Evolutionary conservation across 2,329 filamentous ascomycete genomes (phyloP).

Genomic region (Penicillium vulpinum): DNA sequence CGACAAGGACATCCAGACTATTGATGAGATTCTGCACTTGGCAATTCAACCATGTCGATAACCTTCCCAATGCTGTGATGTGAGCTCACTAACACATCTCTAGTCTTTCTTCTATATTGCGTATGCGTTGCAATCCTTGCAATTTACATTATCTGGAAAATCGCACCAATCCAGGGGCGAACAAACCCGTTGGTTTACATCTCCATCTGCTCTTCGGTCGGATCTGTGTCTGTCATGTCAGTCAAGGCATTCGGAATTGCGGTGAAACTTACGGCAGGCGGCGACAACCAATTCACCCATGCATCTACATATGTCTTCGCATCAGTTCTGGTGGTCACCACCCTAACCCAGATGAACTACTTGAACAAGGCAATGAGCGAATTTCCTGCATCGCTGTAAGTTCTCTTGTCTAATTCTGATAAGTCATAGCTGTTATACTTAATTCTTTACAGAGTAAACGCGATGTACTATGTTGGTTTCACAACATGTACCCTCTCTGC

Average conservation of each 20-base stretch:
- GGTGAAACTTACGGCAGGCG: constrained; percentile 86
- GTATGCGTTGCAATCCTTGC: constrained; percentile 78
- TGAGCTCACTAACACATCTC: neutral
- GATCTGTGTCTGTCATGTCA: constrained; percentile 97
- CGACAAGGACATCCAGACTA: constrained; percentile 84
- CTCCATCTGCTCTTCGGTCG: constrained; percentile 95
- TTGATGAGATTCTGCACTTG: constrained; percentile 86
- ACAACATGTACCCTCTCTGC: constrained; percentile 91
- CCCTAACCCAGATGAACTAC: constrained; percentile 99
- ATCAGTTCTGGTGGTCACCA: constrained; percentile 88
- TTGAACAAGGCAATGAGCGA: constrained; percentile 98
- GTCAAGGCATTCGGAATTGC: constrained; percentile 98
- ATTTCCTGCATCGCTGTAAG: constrained; percentile 95
- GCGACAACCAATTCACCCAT: constrained; percentile 92
- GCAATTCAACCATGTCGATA: constrained; percentile 77
- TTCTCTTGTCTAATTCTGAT: constrained; percentile 14
- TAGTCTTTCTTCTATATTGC: constrained; percentile 92
- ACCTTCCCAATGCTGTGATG: too few species aligned
- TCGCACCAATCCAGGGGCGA: constrained; percentile 86
- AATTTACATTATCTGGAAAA: constrained; percentile 90
- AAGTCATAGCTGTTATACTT: neutral
- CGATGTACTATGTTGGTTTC: constrained; percentile 95
- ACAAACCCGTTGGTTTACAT: constrained; percentile 95
- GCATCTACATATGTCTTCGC: constrained; percentile 93
- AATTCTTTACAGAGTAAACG: constrained; percentile 69